Conservation (phyloP, 331 rosid species). For the Malus hybrid region DNA sequence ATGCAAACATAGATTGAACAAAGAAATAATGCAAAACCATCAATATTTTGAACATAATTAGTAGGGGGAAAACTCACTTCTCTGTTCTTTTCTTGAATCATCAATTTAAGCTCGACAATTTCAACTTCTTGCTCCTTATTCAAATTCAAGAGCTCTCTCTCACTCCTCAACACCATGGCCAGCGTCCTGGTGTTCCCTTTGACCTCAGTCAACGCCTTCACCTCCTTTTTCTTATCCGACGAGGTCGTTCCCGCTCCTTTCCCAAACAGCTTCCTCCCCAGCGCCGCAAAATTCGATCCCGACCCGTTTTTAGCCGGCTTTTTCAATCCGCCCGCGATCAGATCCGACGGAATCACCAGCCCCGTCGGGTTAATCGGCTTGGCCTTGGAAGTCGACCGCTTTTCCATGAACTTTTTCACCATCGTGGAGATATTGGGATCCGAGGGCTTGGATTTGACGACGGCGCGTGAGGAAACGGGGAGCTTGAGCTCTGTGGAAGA, state of each 20-base stretch:
- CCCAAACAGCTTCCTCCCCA: conserved; percentile 84
- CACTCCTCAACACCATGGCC: conserved; percentile 90
- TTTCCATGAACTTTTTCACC: conserved; percentile 70
- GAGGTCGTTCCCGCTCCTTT: conserved; percentile 27
- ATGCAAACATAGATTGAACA: neutral
- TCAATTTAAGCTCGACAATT: conserved; percentile 44
- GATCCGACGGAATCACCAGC: conserved; percentile 58
- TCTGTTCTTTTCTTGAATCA: conserved; percentile 58
- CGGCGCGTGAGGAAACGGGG: conserved; percentile 42
- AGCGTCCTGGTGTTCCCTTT: conserved; percentile 82
- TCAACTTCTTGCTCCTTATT: conserved; percentile 66
- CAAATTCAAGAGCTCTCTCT: conserved; percentile 72
- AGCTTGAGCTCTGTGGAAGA: conserved; percentile 50
- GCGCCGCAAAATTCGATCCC: conserved; percentile 40
- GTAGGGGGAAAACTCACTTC: conserved; percentile 38
- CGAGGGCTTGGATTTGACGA: conserved; percentile 45
- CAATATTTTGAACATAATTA: neutral
- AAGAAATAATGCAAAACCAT: neutral
- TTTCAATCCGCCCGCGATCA: conserved; percentile 58
- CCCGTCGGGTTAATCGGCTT: conserved; percentile 24
- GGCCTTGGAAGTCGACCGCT: conserved; percentile 27
- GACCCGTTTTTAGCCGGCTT: conserved; percentile 51
- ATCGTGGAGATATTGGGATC: conserved; percentile 60
- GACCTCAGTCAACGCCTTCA: conserved; percentile 90
- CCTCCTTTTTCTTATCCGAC: conserved; percentile 44